Conservation (phyloP, 345 rosid genomes). For the Syzygium aromaticum region DNA sequence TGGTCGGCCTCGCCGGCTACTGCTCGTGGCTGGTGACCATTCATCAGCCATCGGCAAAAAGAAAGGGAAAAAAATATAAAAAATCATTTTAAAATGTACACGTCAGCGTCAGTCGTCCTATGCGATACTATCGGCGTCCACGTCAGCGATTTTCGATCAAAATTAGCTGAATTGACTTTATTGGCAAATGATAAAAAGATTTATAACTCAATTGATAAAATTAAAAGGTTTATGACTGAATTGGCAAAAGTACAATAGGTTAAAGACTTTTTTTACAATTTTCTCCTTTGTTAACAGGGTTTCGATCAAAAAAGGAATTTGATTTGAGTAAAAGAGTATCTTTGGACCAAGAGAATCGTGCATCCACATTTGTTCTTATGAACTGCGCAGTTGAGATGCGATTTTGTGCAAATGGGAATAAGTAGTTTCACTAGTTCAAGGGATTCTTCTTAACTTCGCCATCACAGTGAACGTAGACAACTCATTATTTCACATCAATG, state of each 20-base stretch:
- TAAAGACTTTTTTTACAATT: no score
- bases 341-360: not conserved
- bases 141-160: no score
- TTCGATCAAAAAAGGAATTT: not conserved
- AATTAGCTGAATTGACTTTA: no score
- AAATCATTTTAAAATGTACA: not conserved
- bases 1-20: no score
- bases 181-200: not conserved
- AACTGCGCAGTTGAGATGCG: not conserved
- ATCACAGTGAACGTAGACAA: not conserved
- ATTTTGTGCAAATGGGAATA: not conserved
- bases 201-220: no score
- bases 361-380: not conserved
- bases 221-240: accelerated
- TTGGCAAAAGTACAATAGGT: accelerated
- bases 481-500: not conserved
- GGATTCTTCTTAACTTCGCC: not conserved
- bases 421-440: not conserved
- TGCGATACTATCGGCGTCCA: accelerated
- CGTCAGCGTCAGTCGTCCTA: accelerated
- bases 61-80: no score
- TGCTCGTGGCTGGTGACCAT: no score
- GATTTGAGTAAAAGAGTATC: not conserved
- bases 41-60: no score
- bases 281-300: no score